phyloP scores from a whole-genome alignment of 1,284 basidiomycete species.

The Pisolithus thermaeus region DNA sequence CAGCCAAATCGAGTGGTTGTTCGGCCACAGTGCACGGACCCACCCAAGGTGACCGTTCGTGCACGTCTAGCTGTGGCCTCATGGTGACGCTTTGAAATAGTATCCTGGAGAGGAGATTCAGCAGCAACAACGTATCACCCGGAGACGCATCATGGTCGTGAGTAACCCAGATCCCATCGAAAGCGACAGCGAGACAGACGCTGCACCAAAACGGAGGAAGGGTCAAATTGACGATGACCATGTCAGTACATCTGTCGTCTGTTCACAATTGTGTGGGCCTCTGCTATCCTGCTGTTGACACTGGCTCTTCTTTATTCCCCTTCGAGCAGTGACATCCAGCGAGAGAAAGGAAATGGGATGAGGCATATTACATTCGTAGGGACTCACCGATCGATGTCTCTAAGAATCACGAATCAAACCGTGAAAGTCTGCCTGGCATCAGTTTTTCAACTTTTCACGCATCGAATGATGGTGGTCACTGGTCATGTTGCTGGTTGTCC shows the following conservation, averaged over 20 bases:
- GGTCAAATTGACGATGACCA: not conserved
- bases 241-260: not conserved
- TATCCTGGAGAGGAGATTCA: constrained; percentile 12
- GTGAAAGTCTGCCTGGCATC: not conserved
- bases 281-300: not conserved
- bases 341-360: not conserved
- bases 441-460: not conserved
- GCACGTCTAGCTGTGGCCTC: not conserved
- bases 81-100: constrained; percentile 13
- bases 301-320: not conserved
- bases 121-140: constrained; percentile 13
- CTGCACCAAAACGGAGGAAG: constrained; percentile 8
- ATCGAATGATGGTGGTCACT: not conserved
- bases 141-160: constrained; percentile 23
- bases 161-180: constrained; percentile 28
- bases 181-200: constrained; percentile 22
- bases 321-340: not conserved
- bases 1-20: constrained; percentile 3
- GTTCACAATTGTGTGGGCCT: not conserved
- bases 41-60: constrained; percentile 14
- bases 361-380: not conserved
- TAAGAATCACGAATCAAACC: not conserved
- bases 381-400: not conserved
- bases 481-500: constrained; percentile 9
- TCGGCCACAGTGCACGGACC: constrained; percentile 10